phyloP scores from a whole-genome alignment of 2,329 filamentous ascomycete genomes.

The Arthrobotrys megalospora region DNA sequence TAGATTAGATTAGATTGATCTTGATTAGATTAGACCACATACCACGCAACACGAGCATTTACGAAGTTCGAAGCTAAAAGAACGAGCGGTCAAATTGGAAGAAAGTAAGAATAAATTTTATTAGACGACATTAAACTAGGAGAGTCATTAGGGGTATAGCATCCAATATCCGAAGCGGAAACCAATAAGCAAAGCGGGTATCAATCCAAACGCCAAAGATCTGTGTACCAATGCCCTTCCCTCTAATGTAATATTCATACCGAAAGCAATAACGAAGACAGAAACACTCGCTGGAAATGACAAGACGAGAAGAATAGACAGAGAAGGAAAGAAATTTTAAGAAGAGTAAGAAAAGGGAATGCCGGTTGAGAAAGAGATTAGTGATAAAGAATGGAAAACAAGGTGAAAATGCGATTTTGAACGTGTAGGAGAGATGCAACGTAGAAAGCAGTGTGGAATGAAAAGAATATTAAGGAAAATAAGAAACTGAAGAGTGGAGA shows the following conservation, averaged over 20 bases:
- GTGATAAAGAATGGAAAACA: background rate
- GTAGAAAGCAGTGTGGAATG: background rate
- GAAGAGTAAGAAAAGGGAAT: too few relatives aligned
- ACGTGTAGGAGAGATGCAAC: background rate
- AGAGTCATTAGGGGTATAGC: constrained; percentile 28
- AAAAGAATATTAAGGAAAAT: constrained; percentile 4
- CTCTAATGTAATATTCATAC: constrained; percentile 27
- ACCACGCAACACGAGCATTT: background rate
- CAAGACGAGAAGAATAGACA: too few relatives aligned
- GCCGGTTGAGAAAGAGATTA: background rate
- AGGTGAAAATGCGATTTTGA: too few relatives aligned
- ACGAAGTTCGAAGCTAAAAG: too few relatives aligned
- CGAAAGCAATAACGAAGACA: background rate
- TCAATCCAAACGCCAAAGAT: constrained; percentile 43
- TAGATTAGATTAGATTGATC: constrained; percentile 45
- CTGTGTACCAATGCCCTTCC: constrained; percentile 16
- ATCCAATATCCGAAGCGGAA: constrained; percentile 18
- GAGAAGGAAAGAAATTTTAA: too few relatives aligned
- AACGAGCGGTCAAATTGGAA: constrained; percentile 4
- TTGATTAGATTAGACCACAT: constrained; percentile 1
- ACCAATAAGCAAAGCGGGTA: constrained; percentile 32
- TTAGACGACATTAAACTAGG: background rate
- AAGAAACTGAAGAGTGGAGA: background rate
- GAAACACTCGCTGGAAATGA: background rate
- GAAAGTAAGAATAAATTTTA: background rate